Evolutionary conservation across 257 asterid species (phyloP).

Genomic region (Solanum virginianum): DNA sequence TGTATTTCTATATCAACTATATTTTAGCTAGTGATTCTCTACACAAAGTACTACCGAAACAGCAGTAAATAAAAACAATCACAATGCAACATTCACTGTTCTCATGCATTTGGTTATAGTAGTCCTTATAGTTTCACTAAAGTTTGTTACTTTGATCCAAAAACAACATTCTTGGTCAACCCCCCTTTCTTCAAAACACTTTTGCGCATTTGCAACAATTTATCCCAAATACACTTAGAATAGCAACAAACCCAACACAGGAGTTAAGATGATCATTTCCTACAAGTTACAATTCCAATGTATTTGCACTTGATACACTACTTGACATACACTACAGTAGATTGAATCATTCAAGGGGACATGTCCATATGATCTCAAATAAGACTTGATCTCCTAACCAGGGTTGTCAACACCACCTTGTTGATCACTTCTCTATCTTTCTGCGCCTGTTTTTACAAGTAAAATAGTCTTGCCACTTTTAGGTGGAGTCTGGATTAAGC

Average conservation of each 20-base stretch:
- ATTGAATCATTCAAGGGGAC: slow-evolving; percentile 28
- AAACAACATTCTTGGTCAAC: neutral
- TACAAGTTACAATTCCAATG: neutral
- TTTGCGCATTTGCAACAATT: neutral
- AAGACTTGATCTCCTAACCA: slow-evolving; percentile 62
- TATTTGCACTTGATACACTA: neutral
- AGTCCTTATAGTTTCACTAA: neutral
- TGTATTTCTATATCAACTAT: no score
- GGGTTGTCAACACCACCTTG: slow-evolving; percentile 19
- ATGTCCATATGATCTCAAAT: slow-evolving; percentile 27
- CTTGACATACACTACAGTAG: neutral
- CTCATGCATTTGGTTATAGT: neutral
- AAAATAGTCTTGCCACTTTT: no score
- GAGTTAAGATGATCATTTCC: neutral
- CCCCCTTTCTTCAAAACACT: neutral
- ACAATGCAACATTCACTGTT: neutral
- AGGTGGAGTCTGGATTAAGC: no score
- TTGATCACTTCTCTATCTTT: slow-evolving; percentile 21
- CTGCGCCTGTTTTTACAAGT: slow-evolving; percentile 30
- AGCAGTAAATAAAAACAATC: neutral
- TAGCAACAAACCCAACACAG: neutral
- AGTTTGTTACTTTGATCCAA: neutral
- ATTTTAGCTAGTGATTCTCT: no score
- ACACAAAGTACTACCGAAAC: neutral
- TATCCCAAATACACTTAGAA: neutral